Conservation (phyloP, 129 eudicot species). For the Escallonia rubra region DNA sequence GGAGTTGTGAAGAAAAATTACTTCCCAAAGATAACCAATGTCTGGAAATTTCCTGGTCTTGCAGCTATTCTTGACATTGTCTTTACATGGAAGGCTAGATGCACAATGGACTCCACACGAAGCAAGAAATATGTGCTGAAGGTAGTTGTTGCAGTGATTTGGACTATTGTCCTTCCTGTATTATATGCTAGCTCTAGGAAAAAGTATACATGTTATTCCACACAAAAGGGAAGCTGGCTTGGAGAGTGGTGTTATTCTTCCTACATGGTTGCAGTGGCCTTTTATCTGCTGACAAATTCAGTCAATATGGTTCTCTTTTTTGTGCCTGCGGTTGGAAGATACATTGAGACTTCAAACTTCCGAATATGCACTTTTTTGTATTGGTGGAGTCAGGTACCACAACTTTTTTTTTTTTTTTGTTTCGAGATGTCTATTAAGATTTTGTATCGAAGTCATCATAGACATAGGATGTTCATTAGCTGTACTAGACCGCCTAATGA, state of each 20-base stretch:
- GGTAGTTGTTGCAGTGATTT: conserved; percentile 62
- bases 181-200: conserved; percentile 63
- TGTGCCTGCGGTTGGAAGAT: conserved; percentile 90
- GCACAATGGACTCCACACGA: conserved; percentile 58
- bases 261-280: conserved; percentile 78
- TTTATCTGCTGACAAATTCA: conserved; percentile 84
- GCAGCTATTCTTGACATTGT: conserved; percentile 81
- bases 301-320: conserved; percentile 84
- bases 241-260: conserved; percentile 99
- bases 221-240: conserved; percentile 63
- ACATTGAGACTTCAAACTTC: conserved; percentile 85
- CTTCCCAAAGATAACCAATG: too few relatives aligned
- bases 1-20: too few relatives aligned
- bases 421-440: too few relatives aligned
- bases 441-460: too few relatives aligned
- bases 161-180: conserved; percentile 80
- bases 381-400: conserved; percentile 88
- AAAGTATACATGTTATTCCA: conserved; percentile 70
- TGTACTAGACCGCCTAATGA: too few relatives aligned
- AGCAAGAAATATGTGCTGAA: conserved; percentile 43
- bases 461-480: too few relatives aligned
- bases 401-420: too few relatives aligned
- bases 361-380: conserved; percentile 50
- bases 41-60: conserved; percentile 4
- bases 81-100: conserved; percentile 91